A percentile compares a stretch with the other conserved stretches of the same genome.
Conservation (phyloP, 768 basidiomycete species). For the Russula sp. region DNA sequence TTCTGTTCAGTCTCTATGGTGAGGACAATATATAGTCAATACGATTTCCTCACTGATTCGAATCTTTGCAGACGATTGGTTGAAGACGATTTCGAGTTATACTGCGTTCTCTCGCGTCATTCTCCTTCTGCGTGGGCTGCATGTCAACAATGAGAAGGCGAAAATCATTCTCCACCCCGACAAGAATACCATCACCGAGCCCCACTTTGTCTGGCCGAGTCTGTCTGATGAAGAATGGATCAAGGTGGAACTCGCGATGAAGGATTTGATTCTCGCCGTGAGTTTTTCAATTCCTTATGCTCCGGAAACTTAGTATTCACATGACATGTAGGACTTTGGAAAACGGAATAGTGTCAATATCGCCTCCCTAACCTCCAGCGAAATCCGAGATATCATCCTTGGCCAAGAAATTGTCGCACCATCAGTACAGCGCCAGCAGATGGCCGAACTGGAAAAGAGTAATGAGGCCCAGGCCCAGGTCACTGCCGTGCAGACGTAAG, state of each 20-base stretch:
- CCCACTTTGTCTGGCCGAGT: constrained; percentile 97
- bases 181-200: constrained; percentile 94
- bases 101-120: constrained; percentile 98
- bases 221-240: constrained; percentile 96
- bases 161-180: constrained; percentile 98
- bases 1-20: constrained; percentile 95
- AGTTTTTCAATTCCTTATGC: constrained; percentile 32
- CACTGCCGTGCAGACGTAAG: constrained; percentile 89
- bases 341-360: constrained; percentile 99
- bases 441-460: constrained; percentile 98
- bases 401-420: constrained; percentile 98
- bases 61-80: constrained; percentile 80
- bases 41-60: constrained; percentile 18
- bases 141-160: constrained; percentile 99
- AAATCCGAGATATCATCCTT: constrained; percentile 96
- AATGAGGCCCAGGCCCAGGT: constrained; percentile 92
- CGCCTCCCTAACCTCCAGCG: constrained; percentile 92
- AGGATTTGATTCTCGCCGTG: constrained; percentile 90
- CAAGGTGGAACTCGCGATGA: constrained; percentile 97
- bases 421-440: constrained; percentile 95
- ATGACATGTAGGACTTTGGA: constrained; percentile 74
- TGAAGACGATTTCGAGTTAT: constrained; percentile 98
- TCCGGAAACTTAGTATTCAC: constrained; percentile 28
- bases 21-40: constrained; percentile 27
- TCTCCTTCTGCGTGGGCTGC: constrained; percentile 92